Percentiles rank a stretch among this genome's conserved stretches.
These are phyloP conservation scores for Spongispora temasekensis DNA, from an alignment of 1,284 basidiomycete species.

Conservation along the genomic window DNA sequence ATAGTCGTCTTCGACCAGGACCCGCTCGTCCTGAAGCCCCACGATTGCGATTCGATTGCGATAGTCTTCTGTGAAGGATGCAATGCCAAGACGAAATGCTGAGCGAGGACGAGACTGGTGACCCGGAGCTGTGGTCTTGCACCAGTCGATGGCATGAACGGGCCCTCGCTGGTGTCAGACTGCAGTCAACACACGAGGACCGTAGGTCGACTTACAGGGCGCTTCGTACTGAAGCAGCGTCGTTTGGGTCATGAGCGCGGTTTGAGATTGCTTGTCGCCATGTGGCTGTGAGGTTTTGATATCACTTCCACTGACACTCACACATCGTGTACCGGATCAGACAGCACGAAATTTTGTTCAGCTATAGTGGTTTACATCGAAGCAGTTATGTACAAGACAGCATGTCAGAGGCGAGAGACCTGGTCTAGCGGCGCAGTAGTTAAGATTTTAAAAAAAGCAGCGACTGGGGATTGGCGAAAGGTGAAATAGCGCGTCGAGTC, in stretches of 20 bases:
- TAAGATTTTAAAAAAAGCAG: slow-evolving; percentile 20
- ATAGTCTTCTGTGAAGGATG: slow-evolving; percentile 78
- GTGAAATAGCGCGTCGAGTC: slow-evolving; percentile 20
- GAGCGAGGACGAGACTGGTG: slow-evolving; percentile 73
- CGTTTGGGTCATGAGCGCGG: slow-evolving; percentile 55
- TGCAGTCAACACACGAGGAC: not conserved
- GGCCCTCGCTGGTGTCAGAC: slow-evolving; percentile 57
- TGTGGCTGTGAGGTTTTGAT: slow-evolving; percentile 29
- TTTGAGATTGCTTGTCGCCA: slow-evolving; percentile 7
- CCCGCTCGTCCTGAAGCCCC: slow-evolving; percentile 81
- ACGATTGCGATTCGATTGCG: slow-evolving; percentile 80
- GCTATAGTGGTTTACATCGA: slow-evolving; percentile 29
- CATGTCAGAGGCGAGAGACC: slow-evolving; percentile 25
- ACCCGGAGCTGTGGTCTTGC: slow-evolving; percentile 73
- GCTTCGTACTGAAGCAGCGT: slow-evolving; percentile 73
- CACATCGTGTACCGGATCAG: not conserved
- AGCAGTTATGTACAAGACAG: slow-evolving; percentile 35
- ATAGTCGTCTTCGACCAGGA: slow-evolving; percentile 80
- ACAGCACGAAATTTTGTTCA: slow-evolving; percentile 14
- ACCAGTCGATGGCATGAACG: slow-evolving; percentile 83
- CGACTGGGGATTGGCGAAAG: slow-evolving; percentile 14
- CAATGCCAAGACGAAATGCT: slow-evolving; percentile 77
- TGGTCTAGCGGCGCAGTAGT: slow-evolving; percentile 20
- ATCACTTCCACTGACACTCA: not conserved
- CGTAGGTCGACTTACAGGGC: slow-evolving; percentile 58